Conservation (phyloP, 140 eudicot species). For the Stevia rebaudiana region DNA sequence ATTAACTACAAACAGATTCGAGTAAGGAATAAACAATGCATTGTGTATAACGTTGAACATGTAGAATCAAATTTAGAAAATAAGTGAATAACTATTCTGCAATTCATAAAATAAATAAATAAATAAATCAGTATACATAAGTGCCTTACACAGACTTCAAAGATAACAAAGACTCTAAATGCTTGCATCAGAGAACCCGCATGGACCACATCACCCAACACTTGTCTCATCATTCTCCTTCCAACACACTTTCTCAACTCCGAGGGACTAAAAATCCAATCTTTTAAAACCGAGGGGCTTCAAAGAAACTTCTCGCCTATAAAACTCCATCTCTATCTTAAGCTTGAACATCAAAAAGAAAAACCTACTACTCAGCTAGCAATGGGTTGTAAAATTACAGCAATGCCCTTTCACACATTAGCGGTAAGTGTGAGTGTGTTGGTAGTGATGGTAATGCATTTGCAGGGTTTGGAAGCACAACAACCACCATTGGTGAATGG, state of each 20-base stretch:
- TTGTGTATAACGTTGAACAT: no score
- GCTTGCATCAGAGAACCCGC: conserved; percentile 11
- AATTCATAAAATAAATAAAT: not conserved
- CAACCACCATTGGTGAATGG: conserved; percentile 35
- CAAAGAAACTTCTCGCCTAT: conserved; percentile 8
- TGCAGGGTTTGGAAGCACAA: conserved; percentile 27
- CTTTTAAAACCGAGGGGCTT: conserved; percentile 3
- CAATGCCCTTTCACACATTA: conserved; percentile 25
- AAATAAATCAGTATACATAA: not conserved
- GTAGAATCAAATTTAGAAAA: no score
- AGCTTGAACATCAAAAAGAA: not conserved
- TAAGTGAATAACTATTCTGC: no score
- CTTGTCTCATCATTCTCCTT: not conserved
- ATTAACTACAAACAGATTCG: no score
- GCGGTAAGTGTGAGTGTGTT: not conserved
- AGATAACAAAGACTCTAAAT: not conserved
- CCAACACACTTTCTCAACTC: not conserved
- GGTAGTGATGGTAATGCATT: conserved; percentile 19
- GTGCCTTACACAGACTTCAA: not conserved
- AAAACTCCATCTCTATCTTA: conserved; percentile 2
- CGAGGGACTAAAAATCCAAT: conserved; percentile 5
- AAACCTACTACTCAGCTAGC: not conserved
- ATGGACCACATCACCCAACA: not conserved
- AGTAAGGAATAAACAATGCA: no score
- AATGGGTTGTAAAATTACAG: conserved; percentile 23